Conservation (phyloP, 352 stramenopile genomes). For the Pythium biforme region DNA sequence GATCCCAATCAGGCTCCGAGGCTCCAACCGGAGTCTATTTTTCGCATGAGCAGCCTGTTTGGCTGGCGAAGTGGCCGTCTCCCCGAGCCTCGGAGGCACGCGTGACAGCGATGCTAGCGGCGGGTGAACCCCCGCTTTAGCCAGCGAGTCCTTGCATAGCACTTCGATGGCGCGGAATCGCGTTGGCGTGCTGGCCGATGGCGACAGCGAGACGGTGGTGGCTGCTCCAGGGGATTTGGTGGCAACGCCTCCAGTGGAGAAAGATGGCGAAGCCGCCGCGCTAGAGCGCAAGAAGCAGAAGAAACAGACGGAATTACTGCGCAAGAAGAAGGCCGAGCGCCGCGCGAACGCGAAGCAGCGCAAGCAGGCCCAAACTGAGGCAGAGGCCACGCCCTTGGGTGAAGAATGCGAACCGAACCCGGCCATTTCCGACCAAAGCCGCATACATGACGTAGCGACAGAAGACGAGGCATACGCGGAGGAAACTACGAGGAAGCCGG, state of each 20-base stretch:
- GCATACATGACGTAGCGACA: background rate
- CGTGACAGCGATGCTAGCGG: background rate
- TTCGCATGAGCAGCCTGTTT: no score
- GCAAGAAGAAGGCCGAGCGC: slow-evolving; percentile 51
- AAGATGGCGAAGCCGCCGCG: background rate
- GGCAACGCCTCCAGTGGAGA: background rate
- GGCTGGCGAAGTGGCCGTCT: no score
- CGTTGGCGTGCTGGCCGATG: background rate
- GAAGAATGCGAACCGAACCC: background rate
- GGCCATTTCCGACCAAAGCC: background rate
- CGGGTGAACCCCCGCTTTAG: background rate
- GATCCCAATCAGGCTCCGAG: no score
- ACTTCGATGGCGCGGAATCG: slow-evolving; percentile 7
- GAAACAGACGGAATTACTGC: slow-evolving; percentile 44
- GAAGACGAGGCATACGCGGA: no score
- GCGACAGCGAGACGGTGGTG: background rate
- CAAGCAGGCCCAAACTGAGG: slow-evolving; percentile 11
- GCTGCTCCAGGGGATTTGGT: no score
- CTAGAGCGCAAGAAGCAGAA: slow-evolving; percentile 18
- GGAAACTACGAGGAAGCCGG: no score
- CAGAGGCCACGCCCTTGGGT: no score
- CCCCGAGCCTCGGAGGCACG: background rate
- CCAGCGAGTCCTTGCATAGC: background rate
- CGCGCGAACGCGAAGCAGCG: slow-evolving; percentile 45
- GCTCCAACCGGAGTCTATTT: no score